A percentile compares a stretch with the other conserved stretches of the same genome.
Evolutionary conservation across 129 eudicot genomes (phyloP).

Genomic region (Saussurea involucrata): DNA sequence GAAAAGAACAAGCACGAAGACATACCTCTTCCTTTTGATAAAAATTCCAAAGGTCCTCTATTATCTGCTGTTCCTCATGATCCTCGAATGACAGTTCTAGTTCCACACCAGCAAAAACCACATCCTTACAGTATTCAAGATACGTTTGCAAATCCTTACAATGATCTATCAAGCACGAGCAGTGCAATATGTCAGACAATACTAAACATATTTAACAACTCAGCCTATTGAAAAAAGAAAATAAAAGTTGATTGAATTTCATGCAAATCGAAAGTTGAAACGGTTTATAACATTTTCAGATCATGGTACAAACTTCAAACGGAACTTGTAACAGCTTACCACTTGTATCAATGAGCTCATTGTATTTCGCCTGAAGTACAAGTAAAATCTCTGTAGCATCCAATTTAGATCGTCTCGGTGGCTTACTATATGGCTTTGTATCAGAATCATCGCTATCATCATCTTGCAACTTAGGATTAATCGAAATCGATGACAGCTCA

Average conservation of each 20-base stretch:
- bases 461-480: not conserved
- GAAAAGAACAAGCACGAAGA: not conserved
- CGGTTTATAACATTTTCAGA: not conserved
- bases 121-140: conserved; percentile 70
- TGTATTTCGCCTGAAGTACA: conserved; percentile 48
- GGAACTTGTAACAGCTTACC: conserved; percentile 38
- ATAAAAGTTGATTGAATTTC: not conserved
- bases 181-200: conserved; percentile 5
- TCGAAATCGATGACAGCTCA: not conserved
- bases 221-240: not conserved
- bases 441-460: conserved; percentile 9
- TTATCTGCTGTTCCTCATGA: conserved; percentile 46
- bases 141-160: conserved; percentile 52
- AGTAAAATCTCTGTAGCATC: conserved; percentile 45
- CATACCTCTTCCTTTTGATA: conserved; percentile 51
- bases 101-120: conserved; percentile 63
- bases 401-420: conserved; percentile 2
- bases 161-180: conserved; percentile 39
- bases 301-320: not conserved
- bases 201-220: not conserved
- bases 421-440: conserved; percentile 7
- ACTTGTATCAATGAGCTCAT: conserved; percentile 35
- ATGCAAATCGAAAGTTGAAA: not conserved
- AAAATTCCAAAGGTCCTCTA: conserved; percentile 58
- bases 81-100: conserved; percentile 55